These are phyloP conservation scores for Forsythia suspensa DNA, from an alignment of 257 asterid species.

Conservation along the genomic window DNA sequence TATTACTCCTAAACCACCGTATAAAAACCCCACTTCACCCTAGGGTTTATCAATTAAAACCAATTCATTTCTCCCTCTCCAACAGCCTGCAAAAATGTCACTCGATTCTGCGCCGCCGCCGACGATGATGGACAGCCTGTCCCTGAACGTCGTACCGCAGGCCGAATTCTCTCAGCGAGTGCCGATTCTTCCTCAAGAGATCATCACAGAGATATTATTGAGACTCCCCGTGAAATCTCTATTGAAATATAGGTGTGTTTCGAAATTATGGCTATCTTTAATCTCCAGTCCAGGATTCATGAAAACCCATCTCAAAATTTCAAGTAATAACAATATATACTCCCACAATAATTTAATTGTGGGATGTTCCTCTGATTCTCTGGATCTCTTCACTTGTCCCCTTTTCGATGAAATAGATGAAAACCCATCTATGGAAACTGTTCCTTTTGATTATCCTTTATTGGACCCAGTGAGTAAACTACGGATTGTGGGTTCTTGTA, in stretches of 20 bases:
- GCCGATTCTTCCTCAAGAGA: neutral
- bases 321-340: neutral
- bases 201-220: neutral
- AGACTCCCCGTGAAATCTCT: neutral
- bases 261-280: neutral
- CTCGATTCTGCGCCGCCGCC: too few species aligned
- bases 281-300: neutral
- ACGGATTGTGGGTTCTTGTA: conserved; percentile 1
- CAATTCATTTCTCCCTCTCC: too few species aligned
- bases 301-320: neutral
- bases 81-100: too few species aligned
- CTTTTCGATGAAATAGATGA: neutral
- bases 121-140: too few species aligned
- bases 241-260: neutral
- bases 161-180: too few species aligned
- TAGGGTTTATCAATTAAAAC: too few species aligned
- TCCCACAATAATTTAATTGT: neutral
- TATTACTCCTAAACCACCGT: too few species aligned
- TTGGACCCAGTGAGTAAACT: neutral
- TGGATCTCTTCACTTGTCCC: neutral
- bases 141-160: too few species aligned
- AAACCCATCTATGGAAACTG: conserved; percentile 1
- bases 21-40: too few species aligned
- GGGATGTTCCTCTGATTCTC: neutral
- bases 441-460: neutral